These are phyloP conservation scores for Diaporthe sp. DNA, from an alignment of 2,329 filamentous ascomycete species.

Conservation along the genomic window DNA sequence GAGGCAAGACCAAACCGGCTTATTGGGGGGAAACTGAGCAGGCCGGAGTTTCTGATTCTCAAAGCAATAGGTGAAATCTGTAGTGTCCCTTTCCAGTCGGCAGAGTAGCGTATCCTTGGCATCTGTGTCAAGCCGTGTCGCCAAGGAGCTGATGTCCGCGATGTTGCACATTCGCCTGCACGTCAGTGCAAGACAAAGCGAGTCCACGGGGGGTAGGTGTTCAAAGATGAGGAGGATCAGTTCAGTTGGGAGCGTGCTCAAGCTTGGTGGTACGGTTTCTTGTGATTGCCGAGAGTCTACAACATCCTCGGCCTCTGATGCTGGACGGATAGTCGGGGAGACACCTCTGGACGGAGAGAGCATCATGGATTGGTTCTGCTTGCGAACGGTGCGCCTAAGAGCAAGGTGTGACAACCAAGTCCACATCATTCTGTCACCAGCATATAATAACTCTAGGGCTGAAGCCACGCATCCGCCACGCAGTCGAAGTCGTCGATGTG, in stretches of 20 bases:
- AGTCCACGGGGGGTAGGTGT: constrained; percentile 31
- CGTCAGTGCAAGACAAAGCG: constrained; percentile 38
- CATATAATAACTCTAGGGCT: not conserved
- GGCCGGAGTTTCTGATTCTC: constrained; percentile 6
- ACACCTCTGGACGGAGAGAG: constrained; percentile 4
- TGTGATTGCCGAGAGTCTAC: not conserved
- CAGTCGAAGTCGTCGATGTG: not conserved
- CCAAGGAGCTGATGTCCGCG: constrained; percentile 9
- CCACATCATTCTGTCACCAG: constrained; percentile 11
- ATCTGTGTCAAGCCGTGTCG: constrained; percentile 31
- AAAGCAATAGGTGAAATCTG: constrained; percentile 35
- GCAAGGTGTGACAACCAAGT: constrained; percentile 6
- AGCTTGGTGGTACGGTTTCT: not conserved
- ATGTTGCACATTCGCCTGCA: constrained; percentile 36
- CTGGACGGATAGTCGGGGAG: not conserved
- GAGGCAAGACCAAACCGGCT: not conserved
- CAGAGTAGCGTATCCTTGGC: constrained; percentile 37
- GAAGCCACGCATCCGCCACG: not conserved
- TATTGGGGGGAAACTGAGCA: not conserved
- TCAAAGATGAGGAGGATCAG: constrained; percentile 36
- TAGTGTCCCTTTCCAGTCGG: constrained; percentile 36
- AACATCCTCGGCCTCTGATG: constrained; percentile 7
- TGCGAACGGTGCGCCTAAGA: constrained; percentile 20
- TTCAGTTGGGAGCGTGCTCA: not conserved
- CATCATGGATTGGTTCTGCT: constrained; percentile 15